Evolutionary conservation across 352 stramenopile genomes (phyloP).

Genomic region (Pythium aphanidermatum): DNA sequence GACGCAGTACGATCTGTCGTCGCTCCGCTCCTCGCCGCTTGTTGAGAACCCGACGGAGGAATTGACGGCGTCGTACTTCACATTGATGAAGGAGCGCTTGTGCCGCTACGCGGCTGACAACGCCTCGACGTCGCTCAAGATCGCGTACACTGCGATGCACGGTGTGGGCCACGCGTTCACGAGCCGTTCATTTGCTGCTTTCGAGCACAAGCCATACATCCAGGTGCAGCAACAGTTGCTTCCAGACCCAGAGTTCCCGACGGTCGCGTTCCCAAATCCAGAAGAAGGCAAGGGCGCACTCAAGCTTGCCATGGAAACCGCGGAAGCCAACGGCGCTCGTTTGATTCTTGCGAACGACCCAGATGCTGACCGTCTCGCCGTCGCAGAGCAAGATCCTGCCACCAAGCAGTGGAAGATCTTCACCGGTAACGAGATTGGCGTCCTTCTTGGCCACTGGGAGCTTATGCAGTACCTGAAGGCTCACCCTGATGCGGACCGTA

Average conservation of each 20-base stretch:
- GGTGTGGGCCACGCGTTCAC: constrained; percentile 94
- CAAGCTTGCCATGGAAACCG: constrained; percentile 88
- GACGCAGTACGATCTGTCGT: constrained; percentile 50
- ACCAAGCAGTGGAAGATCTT: constrained; percentile 93
- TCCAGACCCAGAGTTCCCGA: constrained; percentile 96
- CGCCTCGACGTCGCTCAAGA: constrained; percentile 43
- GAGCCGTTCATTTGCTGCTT: constrained; percentile 86
- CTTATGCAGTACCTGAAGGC: constrained; percentile 57
- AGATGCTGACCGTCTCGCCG: constrained; percentile 96
- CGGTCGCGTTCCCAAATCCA: constrained; percentile 96
- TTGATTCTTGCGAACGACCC: constrained; percentile 98
- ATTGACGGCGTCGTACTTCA: constrained; percentile 70
- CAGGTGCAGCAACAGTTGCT: constrained; percentile 84
- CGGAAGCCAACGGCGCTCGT: constrained; percentile 54
- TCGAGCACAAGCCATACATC: constrained; percentile 83
- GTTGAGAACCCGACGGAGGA: constrained; percentile 68
- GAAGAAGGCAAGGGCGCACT: constrained; percentile 97
- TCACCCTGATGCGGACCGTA: constrained; percentile 47
- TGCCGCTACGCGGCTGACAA: constrained; percentile 74
- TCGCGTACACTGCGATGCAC: constrained; percentile 98
- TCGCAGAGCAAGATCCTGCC: constrained; percentile 85
- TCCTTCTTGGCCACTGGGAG: constrained; percentile 93
- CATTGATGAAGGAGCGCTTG: constrained; percentile 32
- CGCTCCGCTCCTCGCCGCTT: constrained; percentile 31
- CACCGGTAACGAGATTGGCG: constrained; percentile 97